A percentile compares a stretch with the other conserved stretches of the same genome.
phyloP scores from a whole-genome alignment of 129 eudicot species.

The Flaveria sonorensis region DNA sequence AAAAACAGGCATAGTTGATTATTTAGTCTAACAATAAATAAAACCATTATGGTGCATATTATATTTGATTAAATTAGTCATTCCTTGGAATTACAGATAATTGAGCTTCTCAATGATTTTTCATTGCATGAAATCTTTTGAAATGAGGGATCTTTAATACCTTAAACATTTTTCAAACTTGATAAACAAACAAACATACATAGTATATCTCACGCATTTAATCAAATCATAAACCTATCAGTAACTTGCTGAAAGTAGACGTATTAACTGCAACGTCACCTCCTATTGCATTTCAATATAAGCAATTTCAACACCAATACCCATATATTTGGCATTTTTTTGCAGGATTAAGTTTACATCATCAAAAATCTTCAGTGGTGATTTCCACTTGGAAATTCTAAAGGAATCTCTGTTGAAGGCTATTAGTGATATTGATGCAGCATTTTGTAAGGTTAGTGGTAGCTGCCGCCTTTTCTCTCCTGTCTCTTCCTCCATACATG shows the following conservation, averaged over 20 bases:
- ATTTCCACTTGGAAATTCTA: slow-evolving; percentile 79
- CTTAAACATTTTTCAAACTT: neutral
- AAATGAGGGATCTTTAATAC: neutral
- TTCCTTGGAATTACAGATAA: neutral
- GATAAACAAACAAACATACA: too few relatives aligned
- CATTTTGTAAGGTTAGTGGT: slow-evolving; percentile 66
- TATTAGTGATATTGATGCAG: slow-evolving; percentile 75
- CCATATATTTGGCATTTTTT: slow-evolving; percentile 13
- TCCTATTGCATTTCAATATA: neutral
- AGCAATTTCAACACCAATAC: slow-evolving; percentile 9
- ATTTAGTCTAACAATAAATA: neutral
- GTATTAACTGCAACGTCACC: neutral
- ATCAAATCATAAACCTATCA: neutral
- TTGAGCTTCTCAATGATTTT: slow-evolving; percentile 12
- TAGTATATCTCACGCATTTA: neutral
- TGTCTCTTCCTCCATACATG: slow-evolving; percentile 1
- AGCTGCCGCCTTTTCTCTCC: neutral
- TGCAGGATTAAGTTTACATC: slow-evolving; percentile 60
- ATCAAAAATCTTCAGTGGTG: slow-evolving; percentile 58
- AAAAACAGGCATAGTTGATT: neutral
- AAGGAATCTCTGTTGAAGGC: slow-evolving; percentile 86
- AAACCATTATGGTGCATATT: neutral
- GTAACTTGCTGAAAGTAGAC: neutral
- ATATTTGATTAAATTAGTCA: slow-evolving; percentile 11
- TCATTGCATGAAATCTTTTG: slow-evolving; percentile 14